phyloP scores from a whole-genome alignment of 306 rosid species.

The Inga laurina region DNA sequence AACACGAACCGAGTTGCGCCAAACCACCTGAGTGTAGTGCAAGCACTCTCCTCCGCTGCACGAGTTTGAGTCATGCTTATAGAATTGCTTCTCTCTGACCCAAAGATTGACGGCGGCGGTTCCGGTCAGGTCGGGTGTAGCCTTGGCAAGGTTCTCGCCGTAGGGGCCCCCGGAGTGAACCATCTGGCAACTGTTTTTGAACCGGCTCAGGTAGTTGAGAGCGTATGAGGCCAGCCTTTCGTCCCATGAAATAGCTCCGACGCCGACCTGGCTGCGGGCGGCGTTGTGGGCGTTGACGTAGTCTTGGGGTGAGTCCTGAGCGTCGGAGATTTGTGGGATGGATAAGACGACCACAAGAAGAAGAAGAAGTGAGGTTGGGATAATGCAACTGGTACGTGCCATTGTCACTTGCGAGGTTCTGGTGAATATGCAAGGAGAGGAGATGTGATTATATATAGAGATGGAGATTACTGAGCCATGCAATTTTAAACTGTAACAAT shows the following conservation, averaged over 20 bases:
- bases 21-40: constrained; percentile 49
- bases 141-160: constrained; percentile 11
- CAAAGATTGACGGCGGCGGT: background rate
- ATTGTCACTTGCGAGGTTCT: background rate
- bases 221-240: background rate
- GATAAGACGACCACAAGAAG: background rate
- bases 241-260: background rate
- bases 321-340: background rate
- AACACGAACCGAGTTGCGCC: constrained; percentile 25
- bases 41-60: constrained; percentile 15
- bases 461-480: too few species aligned
- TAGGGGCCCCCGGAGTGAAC: constrained; percentile 1
- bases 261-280: constrained; percentile 21
- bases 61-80: background rate
- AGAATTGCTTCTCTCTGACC: background rate
- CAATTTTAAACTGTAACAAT: too few species aligned
- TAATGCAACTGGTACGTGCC: background rate
- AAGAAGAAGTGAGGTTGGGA: background rate
- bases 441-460: background rate
- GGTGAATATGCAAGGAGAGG: background rate
- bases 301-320: constrained; percentile 50
- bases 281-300: constrained; percentile 37
- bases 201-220: background rate
- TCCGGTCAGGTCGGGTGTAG: background rate
- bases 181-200: background rate